Percentiles rank a stretch among this genome's conserved stretches.
These are phyloP conservation scores for Boletellus sp. DNA, from an alignment of 768 basidiomycete species.

Conservation along the genomic window DNA sequence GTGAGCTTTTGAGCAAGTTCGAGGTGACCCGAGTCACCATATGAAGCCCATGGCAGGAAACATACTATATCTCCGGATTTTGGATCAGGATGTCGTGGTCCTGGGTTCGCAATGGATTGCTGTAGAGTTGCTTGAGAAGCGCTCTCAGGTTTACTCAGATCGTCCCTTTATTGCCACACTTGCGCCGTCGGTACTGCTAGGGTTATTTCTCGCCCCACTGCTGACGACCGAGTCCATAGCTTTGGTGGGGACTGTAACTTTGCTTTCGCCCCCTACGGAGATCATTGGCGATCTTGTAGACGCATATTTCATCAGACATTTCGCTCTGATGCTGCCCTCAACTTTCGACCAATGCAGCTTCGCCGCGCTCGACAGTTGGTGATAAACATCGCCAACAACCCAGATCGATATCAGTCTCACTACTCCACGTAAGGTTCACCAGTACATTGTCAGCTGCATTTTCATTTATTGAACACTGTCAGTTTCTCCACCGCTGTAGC, in stretches of 20 bases:
- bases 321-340: constrained; percentile 2
- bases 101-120: constrained; percentile 41
- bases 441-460: not conserved
- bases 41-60: constrained; percentile 25
- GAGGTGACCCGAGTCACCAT: not conserved
- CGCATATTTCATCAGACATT: constrained; percentile 13
- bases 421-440: not conserved
- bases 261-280: constrained; percentile 2
- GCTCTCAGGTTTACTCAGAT: constrained; percentile 46
- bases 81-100: constrained; percentile 43
- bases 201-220: too few species aligned
- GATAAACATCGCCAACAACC: not conserved
- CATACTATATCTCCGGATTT: constrained; percentile 43
- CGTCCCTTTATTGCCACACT: constrained; percentile 33
- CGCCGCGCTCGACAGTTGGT: constrained; percentile 3
- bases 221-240: too few species aligned
- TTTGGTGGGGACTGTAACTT: constrained; percentile 7
- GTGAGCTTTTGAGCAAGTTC: not conserved
- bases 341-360: constrained; percentile 6
- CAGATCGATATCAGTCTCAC: not conserved
- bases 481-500: constrained; percentile 5
- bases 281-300: constrained; percentile 10
- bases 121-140: constrained; percentile 44
- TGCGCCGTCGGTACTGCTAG: constrained; percentile 2
- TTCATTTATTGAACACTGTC: not conserved